Conservation (phyloP, 805 yeast species). For the Yamadazyma olivae region DNA sequence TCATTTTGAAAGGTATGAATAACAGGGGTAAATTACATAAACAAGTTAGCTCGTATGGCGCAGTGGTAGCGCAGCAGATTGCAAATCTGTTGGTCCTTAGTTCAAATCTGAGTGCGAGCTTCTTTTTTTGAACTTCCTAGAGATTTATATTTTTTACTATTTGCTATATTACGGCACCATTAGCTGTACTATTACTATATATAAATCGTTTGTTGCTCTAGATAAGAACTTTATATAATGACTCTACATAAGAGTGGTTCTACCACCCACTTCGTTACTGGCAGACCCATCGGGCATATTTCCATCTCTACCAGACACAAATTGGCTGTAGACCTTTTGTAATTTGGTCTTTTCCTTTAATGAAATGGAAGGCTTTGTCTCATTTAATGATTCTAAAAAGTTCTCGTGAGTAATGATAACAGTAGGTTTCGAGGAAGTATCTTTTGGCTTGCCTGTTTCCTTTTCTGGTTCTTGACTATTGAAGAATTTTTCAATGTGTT, state of each 20-base stretch:
- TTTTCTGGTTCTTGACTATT: background rate
- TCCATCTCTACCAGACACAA: slow-evolving; percentile 76
- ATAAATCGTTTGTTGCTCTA: no score
- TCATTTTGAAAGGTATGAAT: no score
- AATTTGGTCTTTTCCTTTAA: slow-evolving; percentile 64
- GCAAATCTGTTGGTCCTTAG: slow-evolving; percentile 99
- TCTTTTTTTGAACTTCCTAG: slow-evolving; percentile 36
- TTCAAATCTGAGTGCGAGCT: slow-evolving; percentile 94
- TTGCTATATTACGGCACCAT: no score
- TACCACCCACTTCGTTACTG: slow-evolving; percentile 77
- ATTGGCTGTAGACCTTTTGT: slow-evolving; percentile 61
- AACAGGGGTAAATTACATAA: no score
- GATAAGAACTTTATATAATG: no score
- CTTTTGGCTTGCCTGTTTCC: slow-evolving; percentile 3
- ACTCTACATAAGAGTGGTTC: slow-evolving; percentile 71
- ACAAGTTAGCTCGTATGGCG: slow-evolving; percentile 80
- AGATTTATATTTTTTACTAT: no score
- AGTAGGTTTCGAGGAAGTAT: slow-evolving; percentile 11
- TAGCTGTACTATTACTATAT: no score
- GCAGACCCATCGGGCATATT: slow-evolving; percentile 85
- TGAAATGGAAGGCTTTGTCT: slow-evolving; percentile 90
- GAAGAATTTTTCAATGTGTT: slow-evolving; percentile 42
- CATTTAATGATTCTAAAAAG: slow-evolving; percentile 58
- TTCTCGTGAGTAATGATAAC: slow-evolving; percentile 53
- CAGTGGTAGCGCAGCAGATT: slow-evolving; percentile 99